Percentiles rank a stretch among this genome's conserved stretches.
phyloP scores from a whole-genome alignment of 2,329 filamentous ascomycete species.

The Scedosporium aurantiacum region DNA sequence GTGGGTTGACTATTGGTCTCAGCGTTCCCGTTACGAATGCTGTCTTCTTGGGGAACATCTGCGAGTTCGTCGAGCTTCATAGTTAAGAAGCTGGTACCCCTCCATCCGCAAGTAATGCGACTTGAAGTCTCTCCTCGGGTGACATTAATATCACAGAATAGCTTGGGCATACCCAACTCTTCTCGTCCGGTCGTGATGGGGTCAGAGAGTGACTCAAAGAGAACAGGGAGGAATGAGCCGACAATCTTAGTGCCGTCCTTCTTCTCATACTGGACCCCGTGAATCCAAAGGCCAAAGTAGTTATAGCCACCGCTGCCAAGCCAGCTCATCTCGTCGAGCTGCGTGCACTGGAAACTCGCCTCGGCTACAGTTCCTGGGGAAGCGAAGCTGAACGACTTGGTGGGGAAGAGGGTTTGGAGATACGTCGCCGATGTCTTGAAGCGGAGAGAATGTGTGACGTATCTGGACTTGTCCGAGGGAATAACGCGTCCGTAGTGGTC shows the following conservation, averaged over 20 bases:
- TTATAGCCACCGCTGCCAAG: conserved; percentile 48
- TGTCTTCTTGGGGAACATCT: neutral
- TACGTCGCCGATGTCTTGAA: conserved; percentile 39
- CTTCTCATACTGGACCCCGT: conserved; percentile 46
- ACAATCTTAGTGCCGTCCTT: conserved; percentile 32
- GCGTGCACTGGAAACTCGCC: conserved; percentile 31
- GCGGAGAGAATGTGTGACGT: conserved; percentile 33
- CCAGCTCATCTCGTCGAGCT: conserved; percentile 43
- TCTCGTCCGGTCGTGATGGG: conserved; percentile 49
- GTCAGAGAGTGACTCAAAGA: conserved; percentile 49
- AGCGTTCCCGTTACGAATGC: neutral
- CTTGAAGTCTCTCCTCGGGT: conserved; percentile 18
- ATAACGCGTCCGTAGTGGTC: conserved; percentile 5
- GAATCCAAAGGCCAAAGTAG: conserved; percentile 49
- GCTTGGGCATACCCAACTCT: conserved; percentile 51
- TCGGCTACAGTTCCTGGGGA: conserved; percentile 30
- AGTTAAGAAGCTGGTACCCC: conserved; percentile 27
- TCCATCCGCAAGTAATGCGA: conserved; percentile 28
- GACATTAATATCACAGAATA: conserved; percentile 40
- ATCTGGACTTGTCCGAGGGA: conserved; percentile 17
- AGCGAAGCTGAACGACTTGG: conserved; percentile 27
- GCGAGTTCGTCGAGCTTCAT: conserved; percentile 18
- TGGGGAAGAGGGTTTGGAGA: conserved; percentile 36
- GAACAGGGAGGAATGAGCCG: conserved; percentile 43
- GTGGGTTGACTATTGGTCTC: no score